phyloP scores from a whole-genome alignment of 768 basidiomycete species.

The Neoboletus magnificus region DNA sequence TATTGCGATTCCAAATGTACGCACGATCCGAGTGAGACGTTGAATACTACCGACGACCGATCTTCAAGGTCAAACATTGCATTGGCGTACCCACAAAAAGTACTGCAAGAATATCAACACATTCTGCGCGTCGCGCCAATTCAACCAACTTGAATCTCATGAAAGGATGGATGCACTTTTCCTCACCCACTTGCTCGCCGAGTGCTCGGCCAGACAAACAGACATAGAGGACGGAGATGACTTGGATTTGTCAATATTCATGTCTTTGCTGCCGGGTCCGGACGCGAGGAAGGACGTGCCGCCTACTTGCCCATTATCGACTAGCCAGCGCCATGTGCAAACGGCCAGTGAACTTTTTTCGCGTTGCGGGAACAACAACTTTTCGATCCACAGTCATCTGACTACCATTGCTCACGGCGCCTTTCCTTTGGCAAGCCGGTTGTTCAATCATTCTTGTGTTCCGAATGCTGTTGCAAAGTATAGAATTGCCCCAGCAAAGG shows the following conservation, averaged over 20 bases:
- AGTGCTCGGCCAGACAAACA: conserved; percentile 18
- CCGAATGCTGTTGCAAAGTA: conserved; percentile 73
- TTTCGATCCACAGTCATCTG: conserved; percentile 71
- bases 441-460: conserved; percentile 79
- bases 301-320: conserved; percentile 33
- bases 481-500: conserved; percentile 35
- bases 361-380: conserved; percentile 81
- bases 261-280: conserved; percentile 47
- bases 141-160: conserved; percentile 47
- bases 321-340: conserved; percentile 26
- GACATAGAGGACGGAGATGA: conserved; percentile 14
- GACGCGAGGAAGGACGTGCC: conserved; percentile 16
- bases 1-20: conserved; percentile 69
- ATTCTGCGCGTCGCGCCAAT: conserved; percentile 45
- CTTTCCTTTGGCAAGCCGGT: conserved; percentile 73
- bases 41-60: conserved; percentile 6
- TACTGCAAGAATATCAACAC: conserved; percentile 60
- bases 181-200: conserved; percentile 59
- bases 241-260: conserved; percentile 35
- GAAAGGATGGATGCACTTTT: conserved; percentile 61
- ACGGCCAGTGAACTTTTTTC: conserved; percentile 38
- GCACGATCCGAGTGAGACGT: conserved; percentile 19
- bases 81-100: conserved; percentile 66
- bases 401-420: conserved; percentile 68
- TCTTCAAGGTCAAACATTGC: conserved; percentile 56